A percentile compares a stretch with the other conserved stretches of the same genome.
phyloP scores from a whole-genome alignment of 371 early-diverging fungal species.

The Nematocida displodere region DNA sequence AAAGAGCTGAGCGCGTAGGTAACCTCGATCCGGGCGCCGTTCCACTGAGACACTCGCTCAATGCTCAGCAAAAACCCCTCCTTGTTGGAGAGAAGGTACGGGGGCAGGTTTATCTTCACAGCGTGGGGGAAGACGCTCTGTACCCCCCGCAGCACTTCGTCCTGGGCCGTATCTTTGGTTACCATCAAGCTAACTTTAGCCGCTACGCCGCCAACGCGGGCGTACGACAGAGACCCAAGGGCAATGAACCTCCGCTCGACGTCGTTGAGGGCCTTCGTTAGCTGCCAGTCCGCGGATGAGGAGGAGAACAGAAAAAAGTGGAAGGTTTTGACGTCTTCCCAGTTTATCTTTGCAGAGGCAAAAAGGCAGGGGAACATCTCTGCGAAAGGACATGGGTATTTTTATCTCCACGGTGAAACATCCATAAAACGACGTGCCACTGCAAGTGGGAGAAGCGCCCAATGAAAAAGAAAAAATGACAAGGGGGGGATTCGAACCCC shows the following conservation, averaged over 20 bases:
- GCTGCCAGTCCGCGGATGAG: conserved; percentile 5
- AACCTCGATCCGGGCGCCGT: neutral
- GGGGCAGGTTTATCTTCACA: neutral
- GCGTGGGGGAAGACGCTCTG: neutral
- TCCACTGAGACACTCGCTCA: conserved; percentile 20
- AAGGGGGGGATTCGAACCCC: conserved; percentile 60
- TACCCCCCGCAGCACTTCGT: neutral
- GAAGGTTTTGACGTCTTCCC: neutral
- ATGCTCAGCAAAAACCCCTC: conserved; percentile 20
- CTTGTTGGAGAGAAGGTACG: conserved; percentile 14
- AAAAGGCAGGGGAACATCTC: neutral
- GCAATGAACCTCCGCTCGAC: conserved; percentile 9
- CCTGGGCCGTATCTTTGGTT: neutral
- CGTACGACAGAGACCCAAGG: neutral
- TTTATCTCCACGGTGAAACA: conserved; percentile 12
- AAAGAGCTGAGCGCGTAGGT: neutral
- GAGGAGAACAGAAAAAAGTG: neutral
- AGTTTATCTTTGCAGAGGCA: neutral
- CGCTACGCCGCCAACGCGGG: neutral
- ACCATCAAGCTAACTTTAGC: conserved; percentile 2
- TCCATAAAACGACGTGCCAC: neutral
- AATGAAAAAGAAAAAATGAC: conserved; percentile 14
- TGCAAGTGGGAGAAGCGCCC: too few relatives aligned
- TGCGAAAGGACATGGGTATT: neutral
- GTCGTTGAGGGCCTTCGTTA: conserved; percentile 19